Percentiles rank a stretch among this genome's conserved stretches.
phyloP scores from a whole-genome alignment of 23 red algal genomes.

The Gracilaria caudata region DNA sequence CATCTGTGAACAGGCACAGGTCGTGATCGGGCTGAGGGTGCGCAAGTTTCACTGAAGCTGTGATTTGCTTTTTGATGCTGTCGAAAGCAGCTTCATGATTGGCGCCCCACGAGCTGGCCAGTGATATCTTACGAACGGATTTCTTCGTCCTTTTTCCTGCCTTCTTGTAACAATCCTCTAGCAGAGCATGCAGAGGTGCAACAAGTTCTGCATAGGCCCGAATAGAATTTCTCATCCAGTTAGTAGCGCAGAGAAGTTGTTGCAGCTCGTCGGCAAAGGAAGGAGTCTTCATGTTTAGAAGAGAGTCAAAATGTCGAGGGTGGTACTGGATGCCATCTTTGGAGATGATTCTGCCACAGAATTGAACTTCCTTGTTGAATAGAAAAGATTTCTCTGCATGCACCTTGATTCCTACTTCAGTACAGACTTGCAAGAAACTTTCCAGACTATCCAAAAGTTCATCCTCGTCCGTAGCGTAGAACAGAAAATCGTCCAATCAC shows the following conservation, averaged over 20 bases:
- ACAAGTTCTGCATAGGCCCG: not conserved
- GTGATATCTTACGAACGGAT: not conserved
- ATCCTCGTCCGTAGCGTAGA: not conserved
- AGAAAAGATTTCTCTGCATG: slow-evolving; percentile 24
- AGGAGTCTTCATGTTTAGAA: slow-evolving; percentile 26
- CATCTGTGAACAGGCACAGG: slow-evolving; percentile 43
- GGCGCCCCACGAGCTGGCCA: slow-evolving; percentile 2
- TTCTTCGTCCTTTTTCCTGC: slow-evolving; percentile 32
- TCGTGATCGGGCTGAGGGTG: not conserved
- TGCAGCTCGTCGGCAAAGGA: not conserved
- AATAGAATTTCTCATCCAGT: slow-evolving; percentile 43
- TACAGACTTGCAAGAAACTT: not conserved
- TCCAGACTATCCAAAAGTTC: not conserved
- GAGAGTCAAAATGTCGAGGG: slow-evolving; percentile 30
- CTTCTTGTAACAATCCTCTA: not conserved
- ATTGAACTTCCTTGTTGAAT: slow-evolving; percentile 3
- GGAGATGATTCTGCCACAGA: slow-evolving; percentile 29
- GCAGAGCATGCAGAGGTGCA: slow-evolving; percentile 23
- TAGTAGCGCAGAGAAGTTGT: slow-evolving; percentile 43
- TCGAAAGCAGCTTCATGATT: slow-evolving; percentile 21
- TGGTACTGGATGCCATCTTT: slow-evolving; percentile 13
- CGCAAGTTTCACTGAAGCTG: slow-evolving; percentile 1
- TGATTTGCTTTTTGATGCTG: slow-evolving; percentile 11
- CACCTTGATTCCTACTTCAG: slow-evolving; percentile 8
- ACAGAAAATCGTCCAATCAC: slow-evolving; percentile 39